phyloP scores from a whole-genome alignment of 371 early-diverging fungal genomes.

The Massospora cicadina region DNA sequence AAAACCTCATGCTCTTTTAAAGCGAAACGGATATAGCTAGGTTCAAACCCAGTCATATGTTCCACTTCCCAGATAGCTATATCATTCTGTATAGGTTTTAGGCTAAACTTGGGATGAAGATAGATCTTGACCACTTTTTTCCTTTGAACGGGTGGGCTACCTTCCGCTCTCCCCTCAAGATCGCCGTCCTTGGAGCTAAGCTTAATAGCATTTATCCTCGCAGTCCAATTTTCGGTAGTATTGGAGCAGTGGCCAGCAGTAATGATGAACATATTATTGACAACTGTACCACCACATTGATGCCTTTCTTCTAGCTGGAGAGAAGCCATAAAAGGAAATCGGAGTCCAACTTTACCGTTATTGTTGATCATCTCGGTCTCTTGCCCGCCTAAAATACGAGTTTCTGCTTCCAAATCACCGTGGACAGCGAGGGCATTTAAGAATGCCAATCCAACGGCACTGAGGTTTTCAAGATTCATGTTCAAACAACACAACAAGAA shows the following conservation, averaged over 20 bases:
- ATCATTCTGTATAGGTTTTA: neutral
- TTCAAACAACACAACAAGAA: no score
- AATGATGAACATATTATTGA: neutral
- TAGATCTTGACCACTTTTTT: neutral
- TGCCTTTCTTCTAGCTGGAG: neutral
- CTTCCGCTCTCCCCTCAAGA: neutral
- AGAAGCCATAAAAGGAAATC: slow-evolving; percentile 2
- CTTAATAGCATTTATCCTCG: neutral
- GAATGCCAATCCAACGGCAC: no score
- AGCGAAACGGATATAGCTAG: neutral
- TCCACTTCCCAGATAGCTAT: neutral
- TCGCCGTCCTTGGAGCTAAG: neutral
- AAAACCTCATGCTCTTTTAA: neutral
- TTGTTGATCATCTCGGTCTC: neutral
- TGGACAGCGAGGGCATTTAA: no score
- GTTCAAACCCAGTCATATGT: neutral
- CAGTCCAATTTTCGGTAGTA: neutral
- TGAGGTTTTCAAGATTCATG: no score
- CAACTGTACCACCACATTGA: slow-evolving; percentile 5
- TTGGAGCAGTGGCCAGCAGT: slow-evolving; percentile 9
- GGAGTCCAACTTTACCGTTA: neutral
- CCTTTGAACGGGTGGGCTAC: neutral
- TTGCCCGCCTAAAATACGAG: neutral
- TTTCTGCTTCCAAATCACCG: neutral
- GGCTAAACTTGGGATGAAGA: neutral